Conservation (phyloP, 1,139 yeast genomes). For the Taphrina wiesneri region DNA sequence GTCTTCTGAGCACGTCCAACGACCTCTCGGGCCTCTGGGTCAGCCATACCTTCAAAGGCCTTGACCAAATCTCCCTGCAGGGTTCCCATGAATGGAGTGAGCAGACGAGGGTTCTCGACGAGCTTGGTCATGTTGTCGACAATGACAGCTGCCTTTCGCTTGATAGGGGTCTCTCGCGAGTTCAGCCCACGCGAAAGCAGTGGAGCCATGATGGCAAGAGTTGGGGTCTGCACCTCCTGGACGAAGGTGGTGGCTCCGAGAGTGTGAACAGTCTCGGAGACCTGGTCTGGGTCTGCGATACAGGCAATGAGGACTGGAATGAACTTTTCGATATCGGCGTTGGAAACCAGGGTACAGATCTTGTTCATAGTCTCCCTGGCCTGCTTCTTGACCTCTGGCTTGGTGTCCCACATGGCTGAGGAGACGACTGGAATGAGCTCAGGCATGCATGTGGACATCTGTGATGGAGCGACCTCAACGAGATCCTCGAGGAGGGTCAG, state of each 20-base stretch:
- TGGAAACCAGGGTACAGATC: conserved; percentile 96
- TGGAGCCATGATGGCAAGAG: conserved; percentile 99
- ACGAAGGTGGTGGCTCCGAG: conserved; percentile 99
- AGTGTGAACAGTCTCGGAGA: conserved; percentile 97
- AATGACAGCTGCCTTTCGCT: conserved; percentile 99
- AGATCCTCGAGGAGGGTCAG: conserved; percentile 79
- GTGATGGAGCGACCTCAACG: conserved; percentile 93
- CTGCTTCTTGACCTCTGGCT: conserved; percentile 94
- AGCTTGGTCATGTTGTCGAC: conserved; percentile 99
- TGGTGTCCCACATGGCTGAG: conserved; percentile 99
- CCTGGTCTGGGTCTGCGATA: conserved; percentile 94
- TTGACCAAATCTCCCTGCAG: conserved; percentile 94
- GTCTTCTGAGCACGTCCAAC: conserved; percentile 96
- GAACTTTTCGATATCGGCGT: conserved; percentile 99
- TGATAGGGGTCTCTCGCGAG: conserved; percentile 98
- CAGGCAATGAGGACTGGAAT: conserved; percentile 96
- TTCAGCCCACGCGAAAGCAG: conserved; percentile 98
- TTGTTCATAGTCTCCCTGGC: conserved; percentile 94
- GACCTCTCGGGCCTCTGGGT: conserved; percentile 99
- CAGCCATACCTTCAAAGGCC: conserved; percentile 95
- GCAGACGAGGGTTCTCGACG: conserved; percentile 99
- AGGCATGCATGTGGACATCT: conserved; percentile 98
- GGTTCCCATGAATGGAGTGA: conserved; percentile 96
- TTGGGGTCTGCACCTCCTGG: conserved; percentile 99
- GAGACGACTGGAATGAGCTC: conserved; percentile 97